Conservation (phyloP, 2,329 filamentous ascomycete species). For the Sordariomycetes sp. region DNA sequence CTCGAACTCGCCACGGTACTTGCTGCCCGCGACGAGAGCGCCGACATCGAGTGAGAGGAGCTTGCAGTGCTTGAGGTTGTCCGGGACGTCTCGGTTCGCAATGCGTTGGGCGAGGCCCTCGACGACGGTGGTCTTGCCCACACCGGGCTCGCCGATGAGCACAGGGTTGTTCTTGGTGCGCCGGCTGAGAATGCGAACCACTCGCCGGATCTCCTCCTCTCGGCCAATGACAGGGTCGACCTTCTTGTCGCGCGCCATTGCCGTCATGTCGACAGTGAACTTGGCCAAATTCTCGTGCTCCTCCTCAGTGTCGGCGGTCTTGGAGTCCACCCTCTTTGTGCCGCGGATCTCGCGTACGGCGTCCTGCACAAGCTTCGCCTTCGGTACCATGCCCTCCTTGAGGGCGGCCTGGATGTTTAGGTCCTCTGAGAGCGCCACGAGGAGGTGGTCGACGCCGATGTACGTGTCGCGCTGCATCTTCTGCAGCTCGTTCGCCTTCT, state of each 20-base stretch:
- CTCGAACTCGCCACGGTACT: conserved; percentile 97
- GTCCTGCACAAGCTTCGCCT: conserved; percentile 78
- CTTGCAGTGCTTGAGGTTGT: conserved; percentile 88
- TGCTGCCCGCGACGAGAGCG: conserved; percentile 90
- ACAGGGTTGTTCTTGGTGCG: conserved; percentile 98
- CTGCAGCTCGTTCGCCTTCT: conserved; percentile 78
- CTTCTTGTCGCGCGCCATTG: conserved; percentile 92
- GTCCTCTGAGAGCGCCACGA: conserved; percentile 76
- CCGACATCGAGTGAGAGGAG: conserved; percentile 93
- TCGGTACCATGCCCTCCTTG: conserved; percentile 82
- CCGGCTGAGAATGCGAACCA: conserved; percentile 82
- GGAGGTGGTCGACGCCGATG: conserved; percentile 90
- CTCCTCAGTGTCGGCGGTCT: conserved; percentile 85
- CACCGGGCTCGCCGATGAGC: conserved; percentile 93
- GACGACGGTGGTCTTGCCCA: conserved; percentile 96
- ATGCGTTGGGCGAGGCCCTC: conserved; percentile 93
- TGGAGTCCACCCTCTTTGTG: conserved; percentile 87
- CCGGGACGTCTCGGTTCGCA: conserved; percentile 91
- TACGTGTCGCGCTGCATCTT: conserved; percentile 97
- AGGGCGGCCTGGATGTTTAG: conserved; percentile 60
- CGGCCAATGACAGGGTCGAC: conserved; percentile 95
- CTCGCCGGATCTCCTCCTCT: conserved; percentile 89
- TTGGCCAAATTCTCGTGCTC: conserved; percentile 96
- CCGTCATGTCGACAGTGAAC: conserved; percentile 97
- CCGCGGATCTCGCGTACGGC: conserved; percentile 89